Evolutionary conservation across 768 basidiomycete genomes (phyloP).

Genomic region (Mycena leptocephala): DNA sequence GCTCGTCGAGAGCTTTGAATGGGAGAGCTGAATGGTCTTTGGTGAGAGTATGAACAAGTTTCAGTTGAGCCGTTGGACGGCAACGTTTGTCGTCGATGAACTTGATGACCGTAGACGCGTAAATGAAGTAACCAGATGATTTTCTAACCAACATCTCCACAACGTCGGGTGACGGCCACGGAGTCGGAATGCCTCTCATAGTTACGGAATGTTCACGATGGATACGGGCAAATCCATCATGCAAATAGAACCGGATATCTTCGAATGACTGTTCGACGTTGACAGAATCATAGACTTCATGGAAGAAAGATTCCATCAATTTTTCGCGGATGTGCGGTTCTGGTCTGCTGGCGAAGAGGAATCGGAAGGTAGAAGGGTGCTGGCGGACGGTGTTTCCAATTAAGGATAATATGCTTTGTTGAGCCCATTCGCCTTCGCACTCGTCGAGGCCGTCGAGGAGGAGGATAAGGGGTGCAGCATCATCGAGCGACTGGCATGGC

Average conservation of each 20-base stretch:
- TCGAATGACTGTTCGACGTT: background rate
- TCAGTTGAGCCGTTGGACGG: background rate
- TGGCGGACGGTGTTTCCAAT: too few relatives aligned
- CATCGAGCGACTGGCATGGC: background rate
- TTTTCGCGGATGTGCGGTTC: constrained; percentile 1
- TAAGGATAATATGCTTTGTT: background rate
- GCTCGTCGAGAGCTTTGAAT: background rate
- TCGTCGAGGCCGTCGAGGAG: constrained; percentile 7
- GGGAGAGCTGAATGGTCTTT: background rate
- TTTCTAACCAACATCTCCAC: background rate
- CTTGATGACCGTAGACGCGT: constrained; percentile 1
- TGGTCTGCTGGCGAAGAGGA: background rate
- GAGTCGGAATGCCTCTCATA: background rate
- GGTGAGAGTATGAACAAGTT: background rate
- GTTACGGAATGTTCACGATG: constrained; percentile 3
- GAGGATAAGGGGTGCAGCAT: background rate
- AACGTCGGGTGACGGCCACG: background rate
- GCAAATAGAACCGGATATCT: background rate
- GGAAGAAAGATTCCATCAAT: background rate
- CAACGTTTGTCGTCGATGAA: background rate
- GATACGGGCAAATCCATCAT: constrained; percentile 9
- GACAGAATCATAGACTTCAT: background rate
- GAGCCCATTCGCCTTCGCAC: background rate
- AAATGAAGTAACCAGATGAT: constrained; percentile 5
- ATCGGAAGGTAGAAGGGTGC: background rate